Evolutionary conservation across 108 stramenopile genomes (phyloP).

Genomic region (Chaetoceros muelleri): DNA sequence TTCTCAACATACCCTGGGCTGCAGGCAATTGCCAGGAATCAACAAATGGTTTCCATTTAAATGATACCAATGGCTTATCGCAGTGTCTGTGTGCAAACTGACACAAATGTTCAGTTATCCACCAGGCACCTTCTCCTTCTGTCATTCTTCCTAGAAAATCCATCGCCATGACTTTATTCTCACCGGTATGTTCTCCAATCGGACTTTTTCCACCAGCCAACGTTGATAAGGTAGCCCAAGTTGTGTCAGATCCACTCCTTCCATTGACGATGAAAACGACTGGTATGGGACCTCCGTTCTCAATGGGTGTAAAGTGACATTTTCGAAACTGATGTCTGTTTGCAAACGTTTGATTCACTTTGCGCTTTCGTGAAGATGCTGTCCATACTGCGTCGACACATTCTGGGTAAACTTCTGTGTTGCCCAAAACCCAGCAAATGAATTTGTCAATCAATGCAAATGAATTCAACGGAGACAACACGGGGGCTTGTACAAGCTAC

Average conservation of each 20-base stretch:
- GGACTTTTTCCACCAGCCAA: neutral
- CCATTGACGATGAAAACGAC: neutral
- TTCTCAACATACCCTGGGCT: neutral
- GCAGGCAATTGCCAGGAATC: neutral
- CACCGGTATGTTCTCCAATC: neutral
- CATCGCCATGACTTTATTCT: neutral
- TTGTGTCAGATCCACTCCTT: neutral
- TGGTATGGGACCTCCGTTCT: neutral
- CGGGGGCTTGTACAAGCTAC: too few species aligned
- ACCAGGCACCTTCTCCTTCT: neutral
- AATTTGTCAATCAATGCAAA: too few species aligned
- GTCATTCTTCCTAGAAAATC: neutral
- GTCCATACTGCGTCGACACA: neutral
- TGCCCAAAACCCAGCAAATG: too few species aligned
- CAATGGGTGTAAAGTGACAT: neutral
- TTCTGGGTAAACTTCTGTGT: too few species aligned
- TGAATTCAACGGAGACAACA: too few species aligned
- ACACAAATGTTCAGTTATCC: neutral
- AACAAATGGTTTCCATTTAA: neutral
- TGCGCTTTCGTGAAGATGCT: neutral
- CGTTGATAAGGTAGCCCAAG: neutral
- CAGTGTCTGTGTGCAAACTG: neutral
- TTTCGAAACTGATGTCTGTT: neutral
- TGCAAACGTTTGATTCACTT: neutral
- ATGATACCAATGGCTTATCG: neutral